Evolutionary conservation across 345 rosid genomes (phyloP).

Genomic region (Ricinus communis): DNA sequence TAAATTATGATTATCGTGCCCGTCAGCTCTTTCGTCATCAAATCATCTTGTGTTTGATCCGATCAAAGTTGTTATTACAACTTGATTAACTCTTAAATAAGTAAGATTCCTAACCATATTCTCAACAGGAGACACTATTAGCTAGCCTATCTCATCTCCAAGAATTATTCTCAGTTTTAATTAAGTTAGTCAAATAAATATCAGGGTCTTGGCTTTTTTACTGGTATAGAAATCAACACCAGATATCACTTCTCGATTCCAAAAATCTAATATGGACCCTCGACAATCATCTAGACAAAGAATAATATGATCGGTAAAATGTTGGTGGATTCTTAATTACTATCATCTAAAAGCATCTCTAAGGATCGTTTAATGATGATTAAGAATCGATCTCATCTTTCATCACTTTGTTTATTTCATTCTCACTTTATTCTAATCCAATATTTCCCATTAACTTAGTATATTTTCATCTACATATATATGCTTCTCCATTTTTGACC

Average conservation of each 20-base stretch:
- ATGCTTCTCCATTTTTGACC: slow-evolving; percentile 29
- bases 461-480: neutral
- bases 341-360: slow-evolving; percentile 29
- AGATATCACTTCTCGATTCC: slow-evolving; percentile 33
- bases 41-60: slow-evolving; percentile 17
- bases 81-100: slow-evolving; percentile 14
- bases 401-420: slow-evolving; percentile 20
- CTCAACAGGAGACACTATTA: slow-evolving; percentile 15
- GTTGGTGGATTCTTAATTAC: slow-evolving; percentile 36
- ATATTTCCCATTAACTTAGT: slow-evolving; percentile 1
- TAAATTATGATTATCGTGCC: slow-evolving; percentile 23
- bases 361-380: slow-evolving; percentile 22
- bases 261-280: slow-evolving; percentile 31
- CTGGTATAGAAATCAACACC: slow-evolving; percentile 9
- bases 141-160: slow-evolving; percentile 20
- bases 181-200: slow-evolving; percentile 23
- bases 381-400: slow-evolving; percentile 30
- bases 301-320: slow-evolving; percentile 30
- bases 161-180: slow-evolving; percentile 21
- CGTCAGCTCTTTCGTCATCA: slow-evolving; percentile 30
- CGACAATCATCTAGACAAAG: slow-evolving; percentile 36
- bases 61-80: slow-evolving; percentile 22
- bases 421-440: slow-evolving; percentile 32
- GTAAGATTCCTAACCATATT: slow-evolving; percentile 32
- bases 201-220: slow-evolving; percentile 5